A percentile compares a stretch with the other conserved stretches of the same genome.
These are phyloP conservation scores for Suillus discolor DNA, from an alignment of 768 basidiomycete species.

Conservation along the genomic window DNA sequence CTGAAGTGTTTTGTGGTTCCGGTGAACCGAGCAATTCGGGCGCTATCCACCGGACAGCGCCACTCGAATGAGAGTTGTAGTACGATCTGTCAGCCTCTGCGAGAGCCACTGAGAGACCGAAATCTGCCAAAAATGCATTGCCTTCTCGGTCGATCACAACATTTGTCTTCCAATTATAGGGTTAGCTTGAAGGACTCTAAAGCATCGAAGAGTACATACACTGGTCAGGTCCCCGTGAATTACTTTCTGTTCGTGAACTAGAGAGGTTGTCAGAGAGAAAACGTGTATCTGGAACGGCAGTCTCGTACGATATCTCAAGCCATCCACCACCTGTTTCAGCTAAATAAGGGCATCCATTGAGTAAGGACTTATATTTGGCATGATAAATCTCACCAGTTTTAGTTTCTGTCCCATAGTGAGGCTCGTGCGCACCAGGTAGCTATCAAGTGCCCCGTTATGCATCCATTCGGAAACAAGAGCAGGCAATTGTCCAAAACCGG, in stretches of 20 bases:
- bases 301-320: not conserved
- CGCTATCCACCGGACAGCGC: conserved; percentile 1
- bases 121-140: conserved; percentile 1
- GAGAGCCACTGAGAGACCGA: not conserved
- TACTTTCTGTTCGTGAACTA: not conserved
- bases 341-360: not conserved
- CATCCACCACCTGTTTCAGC: conserved; percentile 3
- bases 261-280: not conserved
- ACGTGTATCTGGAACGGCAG: not conserved
- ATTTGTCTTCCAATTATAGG: not conserved
- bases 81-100: not conserved
- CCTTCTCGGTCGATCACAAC: not conserved
- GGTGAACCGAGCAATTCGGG: not conserved
- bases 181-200: not conserved
- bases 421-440: not conserved
- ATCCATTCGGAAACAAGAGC: conserved; percentile 2
- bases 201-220: not conserved
- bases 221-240: conserved; percentile 3
- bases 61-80: not conserved
- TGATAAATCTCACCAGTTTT: not conserved
- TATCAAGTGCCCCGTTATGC: not conserved
- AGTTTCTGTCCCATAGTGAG: conserved; percentile 1
- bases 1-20: not conserved
- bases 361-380: not conserved
- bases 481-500: not conserved